phyloP scores from a whole-genome alignment of 148 eudicot genomes.

The Suaeda aralocaspica region DNA sequence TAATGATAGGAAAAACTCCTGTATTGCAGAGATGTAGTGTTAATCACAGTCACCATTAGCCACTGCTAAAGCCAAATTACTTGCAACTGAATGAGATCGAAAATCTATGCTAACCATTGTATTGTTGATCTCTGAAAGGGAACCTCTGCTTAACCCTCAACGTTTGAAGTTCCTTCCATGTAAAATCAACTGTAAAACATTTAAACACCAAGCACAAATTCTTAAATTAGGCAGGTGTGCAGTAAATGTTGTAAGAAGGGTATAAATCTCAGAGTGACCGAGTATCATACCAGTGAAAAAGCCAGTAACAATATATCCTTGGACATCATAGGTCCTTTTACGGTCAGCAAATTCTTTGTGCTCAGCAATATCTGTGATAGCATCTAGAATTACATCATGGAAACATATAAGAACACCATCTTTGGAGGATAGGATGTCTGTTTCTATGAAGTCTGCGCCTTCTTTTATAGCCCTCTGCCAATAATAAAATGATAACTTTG shows the following conservation, averaged over 20 bases:
- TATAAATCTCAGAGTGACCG: neutral
- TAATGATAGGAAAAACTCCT: constrained; percentile 85
- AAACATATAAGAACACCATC: constrained; percentile 78
- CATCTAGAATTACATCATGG: constrained; percentile 77
- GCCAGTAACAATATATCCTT: constrained; percentile 73
- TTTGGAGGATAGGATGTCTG: constrained; percentile 75
- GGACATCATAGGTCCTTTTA: constrained; percentile 74
- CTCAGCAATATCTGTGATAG: constrained; percentile 62
- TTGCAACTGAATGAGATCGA: too few species aligned
- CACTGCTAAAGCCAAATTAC: too few species aligned
- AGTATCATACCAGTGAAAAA: constrained; percentile 54
- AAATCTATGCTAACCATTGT: constrained; percentile 58
- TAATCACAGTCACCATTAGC: neutral
- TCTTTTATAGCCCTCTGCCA: constrained; percentile 92
- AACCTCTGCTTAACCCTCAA: constrained; percentile 75
- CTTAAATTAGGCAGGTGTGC: too few species aligned
- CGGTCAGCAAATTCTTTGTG: constrained; percentile 74
- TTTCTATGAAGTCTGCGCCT: constrained; percentile 90
- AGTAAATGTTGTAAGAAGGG: neutral
- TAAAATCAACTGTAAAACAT: constrained; percentile 77
- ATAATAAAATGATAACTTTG: too few species aligned
- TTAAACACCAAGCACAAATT: too few species aligned
- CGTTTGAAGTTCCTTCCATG: constrained; percentile 75
- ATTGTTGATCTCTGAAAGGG: constrained; percentile 78
- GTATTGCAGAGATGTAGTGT: constrained; percentile 16